phyloP scores from a whole-genome alignment of 2,329 filamentous ascomycete species.

The Trichoderma oligosporum region DNA sequence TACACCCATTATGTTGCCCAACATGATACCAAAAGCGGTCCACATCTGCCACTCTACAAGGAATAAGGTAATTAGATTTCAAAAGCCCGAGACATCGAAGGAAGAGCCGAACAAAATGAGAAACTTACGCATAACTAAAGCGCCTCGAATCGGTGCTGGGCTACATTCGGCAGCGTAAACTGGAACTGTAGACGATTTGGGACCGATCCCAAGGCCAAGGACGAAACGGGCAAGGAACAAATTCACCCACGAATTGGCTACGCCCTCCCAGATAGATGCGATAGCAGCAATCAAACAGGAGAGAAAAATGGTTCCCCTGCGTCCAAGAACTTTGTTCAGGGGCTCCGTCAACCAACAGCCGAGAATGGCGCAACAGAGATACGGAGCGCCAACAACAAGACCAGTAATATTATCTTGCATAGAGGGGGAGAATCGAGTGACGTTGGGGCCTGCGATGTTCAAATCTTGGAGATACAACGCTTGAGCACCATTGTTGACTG shows the following conservation, averaged over 20 bases:
- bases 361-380: constrained; percentile 20
- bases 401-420: constrained; percentile 31
- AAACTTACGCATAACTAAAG: constrained; percentile 60
- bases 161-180: constrained; percentile 71
- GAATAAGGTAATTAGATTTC: background rate
- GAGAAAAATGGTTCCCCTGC: constrained; percentile 22
- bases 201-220: constrained; percentile 65
- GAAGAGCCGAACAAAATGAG: background rate
- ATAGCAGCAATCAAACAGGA: constrained; percentile 22
- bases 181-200: constrained; percentile 61
- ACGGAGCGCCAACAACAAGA: constrained; percentile 22
- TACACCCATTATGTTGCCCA: constrained; percentile 52
- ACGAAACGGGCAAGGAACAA: constrained; percentile 62
- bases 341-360: constrained; percentile 35
- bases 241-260: constrained; percentile 51
- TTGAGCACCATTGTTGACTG: constrained; percentile 59
- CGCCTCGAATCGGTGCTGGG: constrained; percentile 63
- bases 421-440: constrained; percentile 51
- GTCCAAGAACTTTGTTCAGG: constrained; percentile 21
- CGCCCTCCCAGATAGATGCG: constrained; percentile 24
- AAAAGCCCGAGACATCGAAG: background rate
- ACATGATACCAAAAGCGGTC: constrained; percentile 36
- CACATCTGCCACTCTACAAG: constrained; percentile 22
- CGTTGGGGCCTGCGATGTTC: constrained; percentile 63
- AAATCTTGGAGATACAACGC: constrained; percentile 57